Conservation (phyloP, 345 rosid species). For the Bruguiera gymnorhiza region DNA sequence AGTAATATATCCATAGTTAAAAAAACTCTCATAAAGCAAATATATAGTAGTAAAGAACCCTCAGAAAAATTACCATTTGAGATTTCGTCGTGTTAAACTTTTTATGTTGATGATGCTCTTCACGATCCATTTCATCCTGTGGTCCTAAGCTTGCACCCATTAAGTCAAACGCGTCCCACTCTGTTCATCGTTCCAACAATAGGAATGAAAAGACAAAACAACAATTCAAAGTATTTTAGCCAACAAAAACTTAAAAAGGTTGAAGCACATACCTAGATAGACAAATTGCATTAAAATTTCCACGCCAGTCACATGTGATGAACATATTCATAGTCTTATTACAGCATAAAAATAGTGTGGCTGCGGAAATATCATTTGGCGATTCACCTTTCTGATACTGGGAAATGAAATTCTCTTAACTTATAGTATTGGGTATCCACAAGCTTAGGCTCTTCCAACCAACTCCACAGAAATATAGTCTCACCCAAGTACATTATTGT, state of each 20-base stretch:
- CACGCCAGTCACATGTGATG: neutral
- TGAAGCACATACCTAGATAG: neutral
- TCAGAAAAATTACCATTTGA: conserved; percentile 31
- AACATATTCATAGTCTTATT: neutral
- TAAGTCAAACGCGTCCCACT: conserved; percentile 2
- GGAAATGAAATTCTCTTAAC: neutral
- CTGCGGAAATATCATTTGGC: neutral
- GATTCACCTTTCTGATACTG: neutral
- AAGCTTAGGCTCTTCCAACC: neutral
- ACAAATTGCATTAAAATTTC: neutral
- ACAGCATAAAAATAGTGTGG: neutral
- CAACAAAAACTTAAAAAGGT: neutral
- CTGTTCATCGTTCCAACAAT: conserved; percentile 3
- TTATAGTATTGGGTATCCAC: neutral
- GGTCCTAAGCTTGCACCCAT: conserved; percentile 20
- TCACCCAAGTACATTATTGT: too few relatives aligned
- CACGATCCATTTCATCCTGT: conserved; percentile 35
- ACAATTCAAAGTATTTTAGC: neutral
- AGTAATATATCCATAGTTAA: neutral
- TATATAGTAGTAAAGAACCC: neutral
- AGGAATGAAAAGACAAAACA: conserved; percentile 2
- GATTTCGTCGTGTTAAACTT: conserved; percentile 32
- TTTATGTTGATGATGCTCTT: conserved; percentile 23
- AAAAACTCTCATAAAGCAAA: neutral
- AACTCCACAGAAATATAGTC: neutral